A percentile compares a stretch with the other conserved stretches of the same genome.
phyloP scores from a whole-genome alignment of 176 grass and related monocot species.

The Oryza rufipogon region DNA sequence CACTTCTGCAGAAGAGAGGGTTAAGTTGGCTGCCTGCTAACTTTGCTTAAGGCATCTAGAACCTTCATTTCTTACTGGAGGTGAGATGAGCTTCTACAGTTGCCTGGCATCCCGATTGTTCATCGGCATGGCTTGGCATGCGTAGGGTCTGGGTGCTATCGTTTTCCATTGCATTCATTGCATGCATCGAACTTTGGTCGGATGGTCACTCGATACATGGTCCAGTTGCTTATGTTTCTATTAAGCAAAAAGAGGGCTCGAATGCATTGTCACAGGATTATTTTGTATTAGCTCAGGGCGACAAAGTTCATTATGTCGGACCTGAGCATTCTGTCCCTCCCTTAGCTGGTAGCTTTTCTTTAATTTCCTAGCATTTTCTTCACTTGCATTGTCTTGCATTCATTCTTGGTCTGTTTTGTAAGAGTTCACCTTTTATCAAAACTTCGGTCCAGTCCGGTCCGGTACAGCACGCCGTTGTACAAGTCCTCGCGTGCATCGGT shows the following conservation, averaged over 20 bases:
- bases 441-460: constrained; percentile 16
- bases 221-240: constrained; percentile 39
- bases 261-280: constrained; percentile 45
- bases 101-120: constrained; percentile 41
- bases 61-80: constrained; percentile 54
- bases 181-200: constrained; percentile 54
- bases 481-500: constrained; percentile 38
- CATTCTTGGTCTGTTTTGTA: constrained; percentile 58
- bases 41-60: constrained; percentile 51
- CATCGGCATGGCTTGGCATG: constrained; percentile 28
- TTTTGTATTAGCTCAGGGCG: constrained; percentile 50
- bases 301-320: constrained; percentile 44
- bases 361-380: constrained; percentile 31
- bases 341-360: constrained; percentile 24
- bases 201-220: constrained; percentile 46
- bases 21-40: constrained; percentile 67
- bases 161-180: constrained; percentile 45
- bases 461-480: constrained; percentile 24
- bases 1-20: constrained; percentile 45
- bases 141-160: constrained; percentile 38
- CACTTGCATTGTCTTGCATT: constrained; percentile 63
- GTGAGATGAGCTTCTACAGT: constrained; percentile 47
- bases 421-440: constrained; percentile 44
- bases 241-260: constrained; percentile 23
- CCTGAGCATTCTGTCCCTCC: constrained; percentile 1